A percentile compares a stretch with the other conserved stretches of the same genome.
Conservation (phyloP, 306 rosid genomes). For the Fragaria iinumae region DNA sequence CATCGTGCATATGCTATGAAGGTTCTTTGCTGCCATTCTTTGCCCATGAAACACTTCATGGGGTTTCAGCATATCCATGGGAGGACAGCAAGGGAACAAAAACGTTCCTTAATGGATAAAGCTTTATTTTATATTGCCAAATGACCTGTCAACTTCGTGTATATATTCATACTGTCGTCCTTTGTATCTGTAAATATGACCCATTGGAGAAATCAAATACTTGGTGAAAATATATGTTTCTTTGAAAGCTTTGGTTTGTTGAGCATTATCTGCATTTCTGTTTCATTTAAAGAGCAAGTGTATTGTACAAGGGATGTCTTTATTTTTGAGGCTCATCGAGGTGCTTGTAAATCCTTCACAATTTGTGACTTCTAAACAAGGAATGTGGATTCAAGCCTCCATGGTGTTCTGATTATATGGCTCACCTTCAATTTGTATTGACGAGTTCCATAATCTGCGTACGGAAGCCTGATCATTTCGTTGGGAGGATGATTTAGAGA, state of each 20-base stretch:
- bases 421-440: not conserved
- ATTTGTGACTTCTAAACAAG: not conserved
- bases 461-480: no score
- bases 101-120: not conserved
- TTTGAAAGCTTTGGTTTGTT: not conserved
- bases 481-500: no score
- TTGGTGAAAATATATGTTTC: not conserved
- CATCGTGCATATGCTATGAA: conserved; percentile 41
- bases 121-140: conserved; percentile 6
- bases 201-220: not conserved
- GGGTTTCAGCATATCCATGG: conserved; percentile 13
- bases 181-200: not conserved
- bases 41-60: conserved; percentile 21
- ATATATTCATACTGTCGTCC: not conserved
- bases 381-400: not conserved
- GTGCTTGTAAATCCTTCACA: not conserved
- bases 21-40: conserved; percentile 43
- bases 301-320: not conserved
- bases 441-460: no score
- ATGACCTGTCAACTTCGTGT: not conserved
- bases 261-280: not conserved
- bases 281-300: not conserved
- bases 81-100: not conserved
- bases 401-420: not conserved
- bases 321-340: not conserved